Evolutionary conservation across 129 eudicot genomes (phyloP), one percentile per base, ranked within the genome.

Genomic region (Centella asiatica): DNA sequence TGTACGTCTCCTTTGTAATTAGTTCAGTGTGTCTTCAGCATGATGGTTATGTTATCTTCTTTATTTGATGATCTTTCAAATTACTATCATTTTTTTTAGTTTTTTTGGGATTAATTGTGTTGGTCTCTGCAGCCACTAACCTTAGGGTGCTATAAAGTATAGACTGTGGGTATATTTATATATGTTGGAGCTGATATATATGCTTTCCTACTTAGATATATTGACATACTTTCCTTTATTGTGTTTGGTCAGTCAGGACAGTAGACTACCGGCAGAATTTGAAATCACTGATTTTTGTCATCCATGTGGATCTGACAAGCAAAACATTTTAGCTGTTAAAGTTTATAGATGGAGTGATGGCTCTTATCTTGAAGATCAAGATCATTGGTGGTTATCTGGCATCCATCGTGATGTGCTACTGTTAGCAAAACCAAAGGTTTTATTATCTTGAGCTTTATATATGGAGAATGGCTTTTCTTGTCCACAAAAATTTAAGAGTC

Each of bases 301-400:
- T 50, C 85, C 86, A 60, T 74, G 70, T 70, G 97, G 97, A 64
- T 81, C 96, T 56, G 94, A 78, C 42, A 58, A 80, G 74, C 77
- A 70, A 44, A 92, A 92, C 67, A 76, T 82, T 57, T 65, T 92
- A 71, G 98, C 98, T 26, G 95, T 92, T 66, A 76, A 92, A 87
- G 98, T 92, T 32, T 81, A 77, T 70, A 77, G 94, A 78, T 92
- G 98, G 98, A 81, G 86, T 65, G 98, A 92, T 72, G 96, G 96
- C 29, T 87, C 98, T 25, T 92, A 87, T 71, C 98, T 92, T 73
- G 98, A 92, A 82, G 98, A 92, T 84, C 98, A 92, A 80, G 98
- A 92, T 74, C 98, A 92, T 65, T 92, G 98, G 96, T 92, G 98
- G 98, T 76, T 92, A 65, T 92, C 98, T 26, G 98, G 98, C 57